A percentile compares a stretch with the other conserved stretches of the same genome.
Conservation (phyloP, 495 filamentous ascomycete species). For the Penicillium diatomitis region DNA sequence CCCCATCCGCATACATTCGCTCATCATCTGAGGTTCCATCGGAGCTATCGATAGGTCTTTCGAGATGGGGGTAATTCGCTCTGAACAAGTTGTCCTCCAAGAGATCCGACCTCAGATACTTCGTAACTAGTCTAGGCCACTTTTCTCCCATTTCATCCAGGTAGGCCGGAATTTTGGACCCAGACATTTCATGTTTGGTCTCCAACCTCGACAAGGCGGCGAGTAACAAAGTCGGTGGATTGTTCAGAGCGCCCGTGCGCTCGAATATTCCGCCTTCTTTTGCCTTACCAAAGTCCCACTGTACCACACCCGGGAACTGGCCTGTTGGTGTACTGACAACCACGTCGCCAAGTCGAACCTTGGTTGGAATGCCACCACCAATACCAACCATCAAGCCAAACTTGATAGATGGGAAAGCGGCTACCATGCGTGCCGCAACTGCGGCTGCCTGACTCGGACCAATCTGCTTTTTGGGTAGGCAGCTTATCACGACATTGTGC, state of each 20-base stretch:
- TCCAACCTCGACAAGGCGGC: not conserved
- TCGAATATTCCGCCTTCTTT: not conserved
- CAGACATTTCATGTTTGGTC: not conserved
- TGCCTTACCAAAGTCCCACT: slow-evolving; percentile 2
- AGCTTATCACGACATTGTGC: slow-evolving; percentile 29
- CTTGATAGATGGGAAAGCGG: not conserved
- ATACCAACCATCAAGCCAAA: slow-evolving; percentile 1
- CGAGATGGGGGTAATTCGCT: not conserved
- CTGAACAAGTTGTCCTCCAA: not conserved
- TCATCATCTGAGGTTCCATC: no score
- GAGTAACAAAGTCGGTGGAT: not conserved
- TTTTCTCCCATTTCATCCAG: not conserved
- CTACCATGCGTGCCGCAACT: slow-evolving; percentile 19
- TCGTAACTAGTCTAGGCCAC: not conserved
- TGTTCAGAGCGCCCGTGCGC: not conserved
- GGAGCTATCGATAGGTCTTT: not conserved
- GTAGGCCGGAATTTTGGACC: not conserved
- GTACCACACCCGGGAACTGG: not conserved
- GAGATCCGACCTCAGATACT: not conserved
- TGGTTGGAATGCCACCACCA: not conserved
- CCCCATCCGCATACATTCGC: no score
- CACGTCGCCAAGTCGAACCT: not conserved
- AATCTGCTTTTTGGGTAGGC: slow-evolving; percentile 20
- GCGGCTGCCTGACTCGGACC: slow-evolving; percentile 22
- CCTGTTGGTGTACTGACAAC: not conserved